phyloP scores from a whole-genome alignment of 345 rosid species.

The Pugionium dolabratum region DNA sequence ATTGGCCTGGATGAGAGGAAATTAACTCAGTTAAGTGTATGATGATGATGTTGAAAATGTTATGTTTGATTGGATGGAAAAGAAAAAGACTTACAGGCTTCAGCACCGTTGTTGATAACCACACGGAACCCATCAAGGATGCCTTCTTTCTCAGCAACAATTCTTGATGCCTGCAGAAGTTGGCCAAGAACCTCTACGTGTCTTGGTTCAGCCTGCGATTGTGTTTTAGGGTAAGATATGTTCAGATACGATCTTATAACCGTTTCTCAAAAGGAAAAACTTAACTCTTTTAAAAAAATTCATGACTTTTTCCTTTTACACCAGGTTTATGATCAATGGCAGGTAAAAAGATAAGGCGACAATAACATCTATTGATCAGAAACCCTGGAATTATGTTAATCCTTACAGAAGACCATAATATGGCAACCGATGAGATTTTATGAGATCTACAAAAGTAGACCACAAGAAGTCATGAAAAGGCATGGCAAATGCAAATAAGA shows the following conservation, averaged over 20 bases:
- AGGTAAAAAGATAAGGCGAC: neutral
- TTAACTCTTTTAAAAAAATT: neutral
- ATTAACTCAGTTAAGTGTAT: neutral
- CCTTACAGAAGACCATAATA: slow-evolving; percentile 10
- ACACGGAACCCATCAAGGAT: slow-evolving; percentile 84
- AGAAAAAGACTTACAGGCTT: slow-evolving; percentile 61
- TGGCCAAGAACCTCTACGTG: slow-evolving; percentile 72
- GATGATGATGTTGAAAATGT: neutral
- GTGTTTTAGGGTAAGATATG: neutral
- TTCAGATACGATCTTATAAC: neutral
- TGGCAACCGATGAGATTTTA: neutral
- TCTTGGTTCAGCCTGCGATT: slow-evolving; percentile 67
- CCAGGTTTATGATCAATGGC: neutral
- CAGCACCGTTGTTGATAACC: slow-evolving; percentile 84
- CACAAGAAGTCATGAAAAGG: slow-evolving; percentile 7
- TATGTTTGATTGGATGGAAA: slow-evolving; percentile 12
- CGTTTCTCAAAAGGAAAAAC: slow-evolving; percentile 1
- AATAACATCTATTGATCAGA: slow-evolving; percentile 4
- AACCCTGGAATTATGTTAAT: neutral
- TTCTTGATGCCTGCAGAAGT: slow-evolving; percentile 74
- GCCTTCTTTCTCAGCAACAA: slow-evolving; percentile 95
- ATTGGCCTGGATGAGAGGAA: slow-evolving; percentile 65
- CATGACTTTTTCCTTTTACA: neutral
- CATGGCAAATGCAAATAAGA: neutral
- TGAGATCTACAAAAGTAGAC: neutral